Percentiles rank a stretch among this genome's conserved stretches.
Evolutionary conservation across 2,329 filamentous ascomycete species (phyloP).

Genomic region (Aspergillus neoniger): DNA sequence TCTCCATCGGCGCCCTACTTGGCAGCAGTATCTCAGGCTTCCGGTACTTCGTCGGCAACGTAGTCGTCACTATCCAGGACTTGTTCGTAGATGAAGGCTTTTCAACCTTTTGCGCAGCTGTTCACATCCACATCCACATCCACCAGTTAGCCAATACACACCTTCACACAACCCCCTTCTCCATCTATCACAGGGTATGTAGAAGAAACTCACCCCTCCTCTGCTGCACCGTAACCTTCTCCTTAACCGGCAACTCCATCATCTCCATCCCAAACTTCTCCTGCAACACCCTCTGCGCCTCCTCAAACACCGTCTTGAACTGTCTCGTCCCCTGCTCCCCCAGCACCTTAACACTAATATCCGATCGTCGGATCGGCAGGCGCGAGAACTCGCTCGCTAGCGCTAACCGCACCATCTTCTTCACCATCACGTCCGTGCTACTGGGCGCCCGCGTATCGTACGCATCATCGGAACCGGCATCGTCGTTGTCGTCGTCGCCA

Average conservation of each 20-base stretch:
- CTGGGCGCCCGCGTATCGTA: slow-evolving; percentile 27
- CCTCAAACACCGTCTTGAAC: slow-evolving; percentile 76
- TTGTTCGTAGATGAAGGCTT: slow-evolving; percentile 56
- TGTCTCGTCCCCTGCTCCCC: slow-evolving; percentile 65
- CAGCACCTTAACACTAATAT: slow-evolving; percentile 68
- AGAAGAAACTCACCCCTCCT: slow-evolving; percentile 62
- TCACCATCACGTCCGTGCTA: slow-evolving; percentile 51
- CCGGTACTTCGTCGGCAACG: slow-evolving; percentile 68
- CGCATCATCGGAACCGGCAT: slow-evolving; percentile 13
- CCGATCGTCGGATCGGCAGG: slow-evolving; percentile 57
- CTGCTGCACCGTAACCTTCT: slow-evolving; percentile 79
- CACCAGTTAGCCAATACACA: neutral
- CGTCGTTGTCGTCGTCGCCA: slow-evolving; percentile 21
- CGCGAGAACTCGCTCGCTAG: slow-evolving; percentile 63
- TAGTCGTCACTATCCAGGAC: slow-evolving; percentile 75
- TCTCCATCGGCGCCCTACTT: slow-evolving; percentile 69
- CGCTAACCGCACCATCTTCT: slow-evolving; percentile 64
- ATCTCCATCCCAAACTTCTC: slow-evolving; percentile 89
- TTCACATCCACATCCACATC: neutral
- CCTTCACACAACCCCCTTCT: neutral
- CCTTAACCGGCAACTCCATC: slow-evolving; percentile 75
- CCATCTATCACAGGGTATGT: too few species aligned
- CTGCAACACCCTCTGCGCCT: slow-evolving; percentile 71
- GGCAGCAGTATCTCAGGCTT: slow-evolving; percentile 68
- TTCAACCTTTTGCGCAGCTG: slow-evolving; percentile 54